These are phyloP conservation scores for Kodamaea sp. DNA, from an alignment of 1,139 yeast species.

Conservation along the genomic window DNA sequence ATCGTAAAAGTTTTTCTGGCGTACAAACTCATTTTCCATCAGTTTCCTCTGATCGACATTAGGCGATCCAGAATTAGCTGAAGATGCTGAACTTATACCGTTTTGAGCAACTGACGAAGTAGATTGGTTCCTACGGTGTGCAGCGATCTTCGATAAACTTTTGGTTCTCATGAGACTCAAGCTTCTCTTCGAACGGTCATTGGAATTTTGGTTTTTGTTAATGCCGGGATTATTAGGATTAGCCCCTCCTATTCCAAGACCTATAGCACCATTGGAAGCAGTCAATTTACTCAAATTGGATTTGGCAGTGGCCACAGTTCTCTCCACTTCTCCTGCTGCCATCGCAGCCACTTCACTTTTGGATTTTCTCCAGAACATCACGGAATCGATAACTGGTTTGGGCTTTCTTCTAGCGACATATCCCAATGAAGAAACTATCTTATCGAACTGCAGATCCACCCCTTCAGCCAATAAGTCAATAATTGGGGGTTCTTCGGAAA, in stretches of 20 bases:
- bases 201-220: constrained; percentile 18
- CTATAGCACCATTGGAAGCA: background rate
- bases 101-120: constrained; percentile 20
- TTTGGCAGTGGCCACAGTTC: constrained; percentile 24
- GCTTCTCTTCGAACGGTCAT: constrained; percentile 36
- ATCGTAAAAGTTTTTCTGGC: constrained; percentile 29
- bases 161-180: constrained; percentile 44
- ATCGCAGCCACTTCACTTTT: constrained; percentile 80
- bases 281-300: constrained; percentile 10
- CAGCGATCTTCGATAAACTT: constrained; percentile 40
- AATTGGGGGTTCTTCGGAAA: constrained; percentile 77
- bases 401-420: constrained; percentile 89
- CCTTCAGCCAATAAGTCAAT: constrained; percentile 85
- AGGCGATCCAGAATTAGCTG: background rate
- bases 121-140: constrained; percentile 41
- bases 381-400: constrained; percentile 94
- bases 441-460: constrained; percentile 81
- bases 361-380: constrained; percentile 96
- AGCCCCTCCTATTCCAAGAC: constrained; percentile 1
- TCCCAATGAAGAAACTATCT: constrained; percentile 81
- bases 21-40: constrained; percentile 17
- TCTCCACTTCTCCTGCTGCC: constrained; percentile 67
- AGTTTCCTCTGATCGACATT: constrained; percentile 2
- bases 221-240: constrained; percentile 19
- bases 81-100: constrained; percentile 1